Conservation (phyloP, 495 filamentous ascomycete genomes). For the Tuber indicum region DNA sequence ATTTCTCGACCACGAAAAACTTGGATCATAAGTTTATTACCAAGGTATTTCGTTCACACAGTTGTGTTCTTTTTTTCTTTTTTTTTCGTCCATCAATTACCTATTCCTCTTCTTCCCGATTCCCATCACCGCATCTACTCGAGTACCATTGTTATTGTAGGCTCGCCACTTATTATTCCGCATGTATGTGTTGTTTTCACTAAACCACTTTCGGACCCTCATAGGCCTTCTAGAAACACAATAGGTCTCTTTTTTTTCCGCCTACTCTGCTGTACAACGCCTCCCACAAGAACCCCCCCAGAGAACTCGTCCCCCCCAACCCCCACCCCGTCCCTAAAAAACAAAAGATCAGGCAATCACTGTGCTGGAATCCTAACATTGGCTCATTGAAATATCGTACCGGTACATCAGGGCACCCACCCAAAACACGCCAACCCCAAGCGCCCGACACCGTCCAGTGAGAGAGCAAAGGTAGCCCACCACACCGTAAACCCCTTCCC, state of each 20-base stretch:
- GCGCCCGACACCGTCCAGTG: not conserved
- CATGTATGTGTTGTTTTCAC: conserved; percentile 2
- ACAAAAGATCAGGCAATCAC: not conserved
- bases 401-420: not conserved
- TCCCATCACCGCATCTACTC: not conserved
- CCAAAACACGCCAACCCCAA: not conserved
- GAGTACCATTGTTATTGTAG: not conserved
- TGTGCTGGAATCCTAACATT: not conserved
- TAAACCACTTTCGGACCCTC: not conserved
- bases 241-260: not conserved
- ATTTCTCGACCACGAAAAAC: not conserved
- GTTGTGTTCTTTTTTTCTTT: not conserved
- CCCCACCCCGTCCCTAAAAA: not conserved
- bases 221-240: not conserved
- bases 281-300: not conserved
- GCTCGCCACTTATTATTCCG: not conserved
- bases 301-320: not conserved
- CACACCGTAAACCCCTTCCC: not conserved
- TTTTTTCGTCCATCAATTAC: not conserved
- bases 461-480: not conserved
- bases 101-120: not conserved
- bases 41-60: not conserved
- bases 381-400: not conserved
- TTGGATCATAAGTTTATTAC: not conserved
- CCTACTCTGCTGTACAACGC: not conserved